Base-by-base conservation (phyloP, 148 eudicot species). In the Mesembryanthemum crystallinum region DNA sequence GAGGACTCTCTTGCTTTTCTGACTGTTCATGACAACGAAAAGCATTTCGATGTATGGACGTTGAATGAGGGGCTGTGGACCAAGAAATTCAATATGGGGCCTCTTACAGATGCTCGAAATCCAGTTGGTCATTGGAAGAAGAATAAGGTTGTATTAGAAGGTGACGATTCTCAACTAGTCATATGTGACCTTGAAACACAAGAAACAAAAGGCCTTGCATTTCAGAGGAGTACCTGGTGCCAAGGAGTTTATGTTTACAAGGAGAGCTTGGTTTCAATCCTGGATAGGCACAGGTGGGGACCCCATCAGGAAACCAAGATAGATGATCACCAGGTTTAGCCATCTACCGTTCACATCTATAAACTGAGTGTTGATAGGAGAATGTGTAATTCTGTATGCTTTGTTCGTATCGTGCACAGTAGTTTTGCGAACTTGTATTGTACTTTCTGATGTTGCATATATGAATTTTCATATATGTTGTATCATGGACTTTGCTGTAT, bases 41-140 rank as follows among this genome's bases (percentile, higher is more conserved):
- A 17, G 51, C 3, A n/a, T 72, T 58, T 72, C n/a, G 33, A 11
- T 59, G 11, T 72, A 59, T 72, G 75, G 75, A 37, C 28, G 13
- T 59, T 72, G 64, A 24, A 58, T 35, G 51, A 59, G 21, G 75
- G 65, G 66, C 15, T 72, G 5, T 72, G 75, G 75, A 59, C 66
- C 75, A 72, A 72, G 35, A 58, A 72, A 23, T 72, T 32, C 64
- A 57, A 52, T 8, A 39, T 72, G 21, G 75, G 52, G 15, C 64
- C 75, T 32, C 10, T 24, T 23, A 13, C 29, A 21, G 52, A 43
- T 6, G 20, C 57, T 59, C 23, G 1, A 10, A 33, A 6, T 24
- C 66, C 66, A 37, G 21, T 72, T 39, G 75, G 75, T n/a, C 52
- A 72, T 28, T 72, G 75, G 74, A 57, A 42, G 71, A 24, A 68